phyloP scores from a whole-genome alignment of 352 stramenopile genomes.

The Blastocystis sp. region DNA sequence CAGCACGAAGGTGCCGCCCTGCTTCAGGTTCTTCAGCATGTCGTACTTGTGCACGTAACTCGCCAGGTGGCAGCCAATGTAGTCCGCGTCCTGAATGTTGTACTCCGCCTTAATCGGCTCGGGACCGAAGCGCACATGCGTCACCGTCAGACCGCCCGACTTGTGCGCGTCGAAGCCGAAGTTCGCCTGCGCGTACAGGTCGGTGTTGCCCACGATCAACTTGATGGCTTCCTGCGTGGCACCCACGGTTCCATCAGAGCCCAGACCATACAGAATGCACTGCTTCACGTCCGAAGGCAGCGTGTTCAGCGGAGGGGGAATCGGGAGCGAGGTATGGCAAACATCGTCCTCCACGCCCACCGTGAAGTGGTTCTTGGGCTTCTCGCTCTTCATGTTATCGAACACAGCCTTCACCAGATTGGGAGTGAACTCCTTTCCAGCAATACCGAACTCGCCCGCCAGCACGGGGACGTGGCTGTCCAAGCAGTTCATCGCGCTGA shows the following conservation, averaged over 20 bases:
- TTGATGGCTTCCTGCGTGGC: constrained; percentile 64
- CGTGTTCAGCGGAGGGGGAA: constrained; percentile 63
- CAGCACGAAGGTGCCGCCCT: constrained; percentile 49
- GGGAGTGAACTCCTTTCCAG: constrained; percentile 65
- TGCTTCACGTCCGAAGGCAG: constrained; percentile 67
- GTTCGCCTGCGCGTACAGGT: constrained; percentile 64
- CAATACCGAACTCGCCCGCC: constrained; percentile 66
- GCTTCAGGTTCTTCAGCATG: constrained; percentile 63
- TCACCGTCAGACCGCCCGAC: constrained; percentile 63
- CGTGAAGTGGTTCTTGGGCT: constrained; percentile 66
- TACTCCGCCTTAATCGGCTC: constrained; percentile 51
- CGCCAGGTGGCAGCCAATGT: constrained; percentile 65
- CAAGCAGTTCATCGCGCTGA: constrained; percentile 67
- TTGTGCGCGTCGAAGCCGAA: constrained; percentile 67
- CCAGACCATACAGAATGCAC: constrained; percentile 76
- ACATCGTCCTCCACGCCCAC: constrained; percentile 71
- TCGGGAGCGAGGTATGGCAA: constrained; percentile 61
- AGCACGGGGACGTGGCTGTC: constrained; percentile 60
- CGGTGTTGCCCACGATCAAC: constrained; percentile 62
- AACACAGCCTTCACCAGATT: constrained; percentile 63
- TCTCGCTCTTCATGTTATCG: constrained; percentile 62
- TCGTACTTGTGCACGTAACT: constrained; percentile 66
- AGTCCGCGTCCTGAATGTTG: constrained; percentile 59
- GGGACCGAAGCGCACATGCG: constrained; percentile 54
- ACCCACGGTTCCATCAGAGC: constrained; percentile 67